Base-by-base conservation (phyloP, 495 filamentous ascomycete genomes). In the Hyaloscypha finlandica region DNA sequence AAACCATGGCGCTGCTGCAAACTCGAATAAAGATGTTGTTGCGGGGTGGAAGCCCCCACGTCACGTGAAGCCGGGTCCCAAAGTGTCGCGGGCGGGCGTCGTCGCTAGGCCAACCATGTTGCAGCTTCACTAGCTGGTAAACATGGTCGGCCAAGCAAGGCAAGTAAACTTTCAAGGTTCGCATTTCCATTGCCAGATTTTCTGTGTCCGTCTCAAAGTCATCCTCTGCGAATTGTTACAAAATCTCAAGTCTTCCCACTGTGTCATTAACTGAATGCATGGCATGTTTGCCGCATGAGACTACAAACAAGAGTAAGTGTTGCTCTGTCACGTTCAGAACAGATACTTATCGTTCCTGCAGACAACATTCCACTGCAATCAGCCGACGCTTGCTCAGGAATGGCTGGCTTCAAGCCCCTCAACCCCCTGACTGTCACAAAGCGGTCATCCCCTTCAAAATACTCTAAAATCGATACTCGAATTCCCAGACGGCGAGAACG, bases 391-490 rank as follows among this genome's bases (percentile, higher is more conserved):
- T 19, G 42, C 42, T 48, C 42, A 14, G 42, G 42, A 48, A 73
- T 73, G 71, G 66, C 68, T n/a, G 61, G 33, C 20, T 71, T 65
- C 19, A 63, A 60, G 20, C 48, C 71, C 20, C 59, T 61, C 45
- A 59, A 61, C 53, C 62, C 71, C 6, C 59, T 73, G 42, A 70
- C 48, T 39, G 56, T 71, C 51, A 69, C 68, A 1, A 70, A 71
- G 58, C 32, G 71, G 45, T 45, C 68, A 8, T 71, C 68, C 25
- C 68, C 48, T 16, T n/a, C 57, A 42, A 57, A 64, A 68, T 68
- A 71, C 52, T 62, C 71, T 0, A 58, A 33, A 54, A 45, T 63
- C 31, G 52, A 31, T 25, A n/a, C 32, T 14, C 54, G n/a, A 32
- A 32, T 61, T 51, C 61, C 33, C 2, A 33, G 30, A 61, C 37